A percentile compares a stretch with the other conserved stretches of the same genome.
These are phyloP conservation scores for Talaromyces verruculosus DNA, from an alignment of 2,329 filamentous ascomycete genomes.

Conservation along the genomic window DNA sequence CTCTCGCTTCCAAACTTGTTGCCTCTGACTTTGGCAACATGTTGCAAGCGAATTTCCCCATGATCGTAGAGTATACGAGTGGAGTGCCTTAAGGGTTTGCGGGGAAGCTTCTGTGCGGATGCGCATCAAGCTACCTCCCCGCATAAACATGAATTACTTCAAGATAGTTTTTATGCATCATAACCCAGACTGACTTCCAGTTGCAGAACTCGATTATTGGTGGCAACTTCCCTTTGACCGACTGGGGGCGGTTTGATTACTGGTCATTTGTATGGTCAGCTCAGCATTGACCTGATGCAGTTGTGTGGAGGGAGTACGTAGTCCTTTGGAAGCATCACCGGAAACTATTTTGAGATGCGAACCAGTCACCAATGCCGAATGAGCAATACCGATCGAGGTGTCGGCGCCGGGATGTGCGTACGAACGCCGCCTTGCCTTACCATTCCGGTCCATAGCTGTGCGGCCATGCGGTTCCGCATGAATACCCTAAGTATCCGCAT, in stretches of 20 bases:
- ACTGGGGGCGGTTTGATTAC: background rate
- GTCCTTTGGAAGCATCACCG: background rate
- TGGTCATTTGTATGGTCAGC: background rate
- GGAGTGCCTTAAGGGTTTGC: background rate
- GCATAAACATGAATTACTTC: background rate
- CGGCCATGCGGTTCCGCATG: conserved; percentile 17
- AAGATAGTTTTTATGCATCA: background rate
- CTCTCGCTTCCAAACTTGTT: background rate
- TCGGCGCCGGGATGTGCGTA: background rate
- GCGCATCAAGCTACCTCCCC: background rate
- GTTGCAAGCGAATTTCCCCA: background rate
- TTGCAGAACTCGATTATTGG: background rate
- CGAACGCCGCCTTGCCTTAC: background rate
- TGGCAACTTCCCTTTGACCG: conserved; percentile 7
- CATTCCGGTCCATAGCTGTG: background rate
- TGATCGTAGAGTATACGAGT: background rate
- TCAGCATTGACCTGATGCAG: background rate
- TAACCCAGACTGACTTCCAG: background rate
- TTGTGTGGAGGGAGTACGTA: background rate
- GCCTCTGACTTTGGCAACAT: background rate
- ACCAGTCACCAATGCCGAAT: background rate
- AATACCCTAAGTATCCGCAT: conserved; percentile 9
- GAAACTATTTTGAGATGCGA: background rate
- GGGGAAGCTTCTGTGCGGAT: background rate
- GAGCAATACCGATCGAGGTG: background rate